Percentiles rank a stretch among this genome's conserved stretches.
Conservation (phyloP, 495 filamentous ascomycete species). For the Hypomontagnella submonticulosa region DNA sequence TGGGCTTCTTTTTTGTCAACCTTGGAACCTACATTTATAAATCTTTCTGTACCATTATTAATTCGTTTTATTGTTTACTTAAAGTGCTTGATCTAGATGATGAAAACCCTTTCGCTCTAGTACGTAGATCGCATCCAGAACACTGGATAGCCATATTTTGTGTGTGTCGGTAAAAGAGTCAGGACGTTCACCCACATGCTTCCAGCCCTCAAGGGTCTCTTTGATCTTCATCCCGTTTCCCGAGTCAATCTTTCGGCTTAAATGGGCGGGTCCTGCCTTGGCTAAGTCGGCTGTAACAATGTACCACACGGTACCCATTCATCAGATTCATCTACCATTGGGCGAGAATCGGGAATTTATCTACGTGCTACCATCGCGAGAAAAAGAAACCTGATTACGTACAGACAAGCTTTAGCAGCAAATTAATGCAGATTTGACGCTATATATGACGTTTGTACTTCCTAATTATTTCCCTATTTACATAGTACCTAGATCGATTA, state of each 20-base stretch:
- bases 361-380: slow-evolving; percentile 30
- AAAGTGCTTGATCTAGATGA: slow-evolving; percentile 17
- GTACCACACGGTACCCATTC: slow-evolving; percentile 24
- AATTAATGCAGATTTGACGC: slow-evolving; percentile 7
- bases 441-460: slow-evolving; percentile 14
- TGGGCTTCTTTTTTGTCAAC: slow-evolving; percentile 7
- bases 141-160: slow-evolving; percentile 19
- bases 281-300: slow-evolving; percentile 37
- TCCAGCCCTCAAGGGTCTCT: slow-evolving; percentile 36
- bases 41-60: not conserved
- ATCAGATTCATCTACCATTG: slow-evolving; percentile 18
- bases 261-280: slow-evolving; percentile 31
- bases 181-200: slow-evolving; percentile 35
- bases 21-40: not conserved
- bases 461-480: not conserved
- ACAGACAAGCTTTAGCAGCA: slow-evolving; percentile 14
- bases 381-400: slow-evolving; percentile 33
- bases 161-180: slow-evolving; percentile 40
- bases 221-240: slow-evolving; percentile 41
- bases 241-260: slow-evolving; percentile 45
- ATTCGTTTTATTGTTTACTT: too few species aligned
- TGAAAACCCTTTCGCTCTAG: slow-evolving; percentile 11
- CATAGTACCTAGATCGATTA: slow-evolving; percentile 2
- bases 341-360: slow-evolving; percentile 39
- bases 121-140: slow-evolving; percentile 29